Conservation (phyloP, 352 stramenopile genomes). For the Blastocystis sp. region DNA sequence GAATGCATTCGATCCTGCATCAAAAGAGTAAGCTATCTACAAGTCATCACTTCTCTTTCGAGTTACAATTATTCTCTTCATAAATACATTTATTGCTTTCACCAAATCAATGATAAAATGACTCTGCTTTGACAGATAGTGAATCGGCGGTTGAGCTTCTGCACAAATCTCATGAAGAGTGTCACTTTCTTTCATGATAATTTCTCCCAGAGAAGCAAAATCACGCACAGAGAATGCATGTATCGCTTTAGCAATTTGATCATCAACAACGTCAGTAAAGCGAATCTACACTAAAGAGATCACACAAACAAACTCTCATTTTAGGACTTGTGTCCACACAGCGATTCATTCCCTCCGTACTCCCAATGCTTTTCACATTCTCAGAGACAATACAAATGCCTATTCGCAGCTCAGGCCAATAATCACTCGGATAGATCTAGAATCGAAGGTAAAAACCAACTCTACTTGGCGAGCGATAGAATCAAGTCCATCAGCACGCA, state of each 20-base stretch:
- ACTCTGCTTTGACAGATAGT: constrained; percentile 93
- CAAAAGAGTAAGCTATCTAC: constrained; percentile 94
- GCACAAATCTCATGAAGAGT: constrained; percentile 95
- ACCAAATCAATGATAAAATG: constrained; percentile 76
- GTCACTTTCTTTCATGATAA: constrained; percentile 97
- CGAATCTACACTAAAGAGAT: constrained; percentile 73
- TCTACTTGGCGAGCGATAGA: constrained; percentile 70
- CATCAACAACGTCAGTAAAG: constrained; percentile 74
- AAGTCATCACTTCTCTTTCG: constrained; percentile 3
- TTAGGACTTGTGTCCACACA: constrained; percentile 79
- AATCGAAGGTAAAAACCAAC: constrained; percentile 36
- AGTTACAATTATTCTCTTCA: constrained; percentile 61
- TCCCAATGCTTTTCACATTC: constrained; percentile 89
- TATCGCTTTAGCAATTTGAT: constrained; percentile 80
- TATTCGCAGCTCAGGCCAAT: constrained; percentile 86
- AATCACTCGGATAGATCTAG: constrained; percentile 61
- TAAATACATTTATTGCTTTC: constrained; percentile 84
- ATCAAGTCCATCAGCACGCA: constrained; percentile 71
- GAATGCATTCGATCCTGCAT: constrained; percentile 90
- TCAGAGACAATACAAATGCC: constrained; percentile 92
- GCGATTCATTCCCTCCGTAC: constrained; percentile 87
- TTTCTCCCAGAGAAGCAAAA: constrained; percentile 84
- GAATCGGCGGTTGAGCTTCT: constrained; percentile 93
- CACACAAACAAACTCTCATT: background rate
- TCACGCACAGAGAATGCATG: constrained; percentile 78